Conservation (phyloP, 176 grass and related monocot genomes). For the Dactylis glomerata region DNA sequence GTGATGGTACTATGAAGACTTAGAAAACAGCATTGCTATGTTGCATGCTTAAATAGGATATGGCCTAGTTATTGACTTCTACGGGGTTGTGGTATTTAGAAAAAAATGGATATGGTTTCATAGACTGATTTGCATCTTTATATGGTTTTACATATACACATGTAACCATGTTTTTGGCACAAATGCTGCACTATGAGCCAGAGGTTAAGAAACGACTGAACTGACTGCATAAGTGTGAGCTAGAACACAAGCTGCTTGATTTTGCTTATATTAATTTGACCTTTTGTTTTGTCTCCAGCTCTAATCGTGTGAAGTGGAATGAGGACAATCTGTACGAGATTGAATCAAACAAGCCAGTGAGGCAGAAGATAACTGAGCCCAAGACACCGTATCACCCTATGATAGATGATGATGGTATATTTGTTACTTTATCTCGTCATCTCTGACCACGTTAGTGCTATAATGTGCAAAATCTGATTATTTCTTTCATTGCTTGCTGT, state of each 20-base stretch:
- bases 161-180: not conserved
- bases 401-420: constrained; percentile 87
- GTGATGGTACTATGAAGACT: not conserved
- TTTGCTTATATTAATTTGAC: constrained; percentile 2
- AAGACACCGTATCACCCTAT: constrained; percentile 96
- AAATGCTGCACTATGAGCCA: not conserved
- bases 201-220: not conserved
- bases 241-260: constrained; percentile 7
- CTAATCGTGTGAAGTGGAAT: constrained; percentile 69
- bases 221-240: not conserved
- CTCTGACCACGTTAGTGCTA: not conserved
- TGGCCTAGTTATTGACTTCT: not conserved
- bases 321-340: constrained; percentile 91
- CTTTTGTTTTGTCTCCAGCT: constrained; percentile 24
- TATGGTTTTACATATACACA: not conserved
- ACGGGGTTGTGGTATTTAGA: not conserved
- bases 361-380: constrained; percentile 97
- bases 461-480: constrained; percentile 9
- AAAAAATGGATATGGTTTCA: not conserved
- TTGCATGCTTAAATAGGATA: constrained; percentile 1
- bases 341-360: constrained; percentile 91
- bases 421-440: constrained; percentile 20
- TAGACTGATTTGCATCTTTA: not conserved
- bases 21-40: not conserved
- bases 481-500: constrained; percentile 18